Conservation (phyloP, 495 filamentous ascomycete genomes). For the Diplogelasinospora grovesii region DNA sequence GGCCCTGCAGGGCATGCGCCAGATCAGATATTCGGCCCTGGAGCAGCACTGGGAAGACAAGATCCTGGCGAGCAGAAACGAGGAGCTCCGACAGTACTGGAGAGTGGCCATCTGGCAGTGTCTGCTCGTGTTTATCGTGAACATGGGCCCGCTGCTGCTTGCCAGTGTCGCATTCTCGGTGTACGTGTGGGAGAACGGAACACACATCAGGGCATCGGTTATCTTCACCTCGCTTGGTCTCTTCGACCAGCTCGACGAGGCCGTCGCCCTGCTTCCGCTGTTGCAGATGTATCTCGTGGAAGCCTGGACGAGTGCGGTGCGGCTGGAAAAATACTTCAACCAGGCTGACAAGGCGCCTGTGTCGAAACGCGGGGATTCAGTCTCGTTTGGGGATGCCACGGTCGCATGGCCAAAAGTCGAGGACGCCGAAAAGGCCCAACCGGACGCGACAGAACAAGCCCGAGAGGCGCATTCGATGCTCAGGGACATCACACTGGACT, state of each 20-base stretch:
- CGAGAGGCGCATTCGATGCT: slow-evolving; percentile 27
- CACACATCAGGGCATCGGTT: slow-evolving; percentile 18
- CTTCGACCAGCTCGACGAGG: slow-evolving; percentile 24
- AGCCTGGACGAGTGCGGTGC: slow-evolving; percentile 22
- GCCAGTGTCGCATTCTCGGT: slow-evolving; percentile 53
- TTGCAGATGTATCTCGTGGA: slow-evolving; percentile 20
- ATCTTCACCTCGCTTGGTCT: slow-evolving; percentile 25
- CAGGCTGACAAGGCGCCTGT: slow-evolving; percentile 16
- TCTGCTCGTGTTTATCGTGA: slow-evolving; percentile 49
- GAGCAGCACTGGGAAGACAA: slow-evolving; percentile 61
- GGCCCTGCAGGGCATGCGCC: slow-evolving; percentile 65
- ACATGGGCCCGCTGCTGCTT: slow-evolving; percentile 56
- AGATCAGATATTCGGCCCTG: slow-evolving; percentile 69
- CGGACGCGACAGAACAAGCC: too few relatives aligned
- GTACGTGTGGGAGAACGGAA: slow-evolving; percentile 41
- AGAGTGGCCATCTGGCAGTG: slow-evolving; percentile 45
- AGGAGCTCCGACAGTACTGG: slow-evolving; percentile 56
- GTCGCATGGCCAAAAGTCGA: slow-evolving; percentile 21
- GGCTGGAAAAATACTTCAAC: slow-evolving; percentile 22
- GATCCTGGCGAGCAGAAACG: slow-evolving; percentile 50
- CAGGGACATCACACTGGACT: slow-evolving; percentile 46
- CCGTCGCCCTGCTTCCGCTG: slow-evolving; percentile 14
- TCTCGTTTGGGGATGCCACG: slow-evolving; percentile 21
- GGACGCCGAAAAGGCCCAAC: slow-evolving; percentile 14
- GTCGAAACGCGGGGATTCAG: slow-evolving; percentile 7